Evolutionary conservation across 192 early-diverging fungal species (phyloP).

Genomic region (Podila epigama): DNA sequence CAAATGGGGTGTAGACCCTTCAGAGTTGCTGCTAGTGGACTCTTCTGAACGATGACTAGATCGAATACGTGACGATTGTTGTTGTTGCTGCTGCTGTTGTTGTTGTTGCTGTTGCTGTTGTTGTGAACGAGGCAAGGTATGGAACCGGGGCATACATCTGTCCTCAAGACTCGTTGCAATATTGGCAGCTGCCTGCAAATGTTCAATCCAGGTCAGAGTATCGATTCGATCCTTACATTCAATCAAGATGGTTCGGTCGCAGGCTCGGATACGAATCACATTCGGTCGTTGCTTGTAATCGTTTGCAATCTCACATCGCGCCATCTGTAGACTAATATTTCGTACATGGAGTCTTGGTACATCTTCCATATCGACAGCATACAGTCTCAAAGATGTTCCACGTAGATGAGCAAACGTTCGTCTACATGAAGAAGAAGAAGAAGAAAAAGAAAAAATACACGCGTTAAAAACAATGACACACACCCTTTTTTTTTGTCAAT

Average conservation of each 20-base stretch:
- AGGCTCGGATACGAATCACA: constrained; percentile 52
- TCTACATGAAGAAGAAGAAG: constrained; percentile 8
- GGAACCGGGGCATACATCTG: constrained; percentile 56
- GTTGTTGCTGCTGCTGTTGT: constrained; percentile 9
- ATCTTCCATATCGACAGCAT: constrained; percentile 45
- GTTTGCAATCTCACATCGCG: constrained; percentile 43
- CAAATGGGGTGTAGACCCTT: no score
- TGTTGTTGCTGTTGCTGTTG: neutral
- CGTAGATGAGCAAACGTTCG: constrained; percentile 52
- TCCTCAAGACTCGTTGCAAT: constrained; percentile 56
- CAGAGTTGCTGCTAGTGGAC: no score
- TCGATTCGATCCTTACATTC: constrained; percentile 49
- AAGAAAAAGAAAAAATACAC: neutral
- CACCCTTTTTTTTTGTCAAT: no score
- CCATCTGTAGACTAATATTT: constrained; percentile 46
- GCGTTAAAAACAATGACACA: neutral
- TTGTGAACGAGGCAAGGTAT: constrained; percentile 46
- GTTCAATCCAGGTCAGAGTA: constrained; percentile 51
- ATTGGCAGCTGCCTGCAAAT: constrained; percentile 56
- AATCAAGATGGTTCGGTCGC: constrained; percentile 53
- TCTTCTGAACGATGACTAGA: no score
- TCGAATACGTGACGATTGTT: no score
- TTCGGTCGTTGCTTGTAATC: constrained; percentile 56
- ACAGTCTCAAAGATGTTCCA: constrained; percentile 50
- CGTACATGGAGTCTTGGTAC: constrained; percentile 39